These are phyloP conservation scores for Ephemerocybe angulata DNA, from an alignment of 768 basidiomycete genomes.

Conservation along the genomic window DNA sequence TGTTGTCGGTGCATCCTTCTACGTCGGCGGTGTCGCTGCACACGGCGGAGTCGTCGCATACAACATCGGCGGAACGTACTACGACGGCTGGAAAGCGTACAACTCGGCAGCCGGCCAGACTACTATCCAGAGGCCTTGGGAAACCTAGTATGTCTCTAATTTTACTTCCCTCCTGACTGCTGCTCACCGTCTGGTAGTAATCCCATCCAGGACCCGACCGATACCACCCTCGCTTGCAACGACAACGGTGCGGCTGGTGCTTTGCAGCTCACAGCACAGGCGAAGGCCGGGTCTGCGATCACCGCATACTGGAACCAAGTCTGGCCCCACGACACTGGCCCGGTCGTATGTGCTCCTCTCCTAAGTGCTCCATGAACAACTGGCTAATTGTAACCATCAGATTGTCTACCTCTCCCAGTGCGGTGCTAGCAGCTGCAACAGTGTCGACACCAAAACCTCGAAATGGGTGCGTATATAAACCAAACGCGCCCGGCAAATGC, in stretches of 20 bases:
- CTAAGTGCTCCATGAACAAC: background rate
- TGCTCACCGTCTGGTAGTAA: slow-evolving; percentile 25
- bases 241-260: slow-evolving; percentile 40
- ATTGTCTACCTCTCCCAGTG: slow-evolving; percentile 45
- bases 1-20: slow-evolving; percentile 18
- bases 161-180: background rate
- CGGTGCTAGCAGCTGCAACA: slow-evolving; percentile 39
- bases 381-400: slow-evolving; percentile 18
- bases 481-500: too few species aligned
- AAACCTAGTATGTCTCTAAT: slow-evolving; percentile 33
- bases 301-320: slow-evolving; percentile 44
- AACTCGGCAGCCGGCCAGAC: slow-evolving; percentile 40
- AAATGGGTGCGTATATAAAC: slow-evolving; percentile 46
- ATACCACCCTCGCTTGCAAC: slow-evolving; percentile 41
- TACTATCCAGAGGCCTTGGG: slow-evolving; percentile 41
- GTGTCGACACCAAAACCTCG: slow-evolving; percentile 33
- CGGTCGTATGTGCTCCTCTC: slow-evolving; percentile 30
- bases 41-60: slow-evolving; percentile 46
- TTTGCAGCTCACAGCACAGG: slow-evolving; percentile 39
- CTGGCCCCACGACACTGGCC: slow-evolving; percentile 44
- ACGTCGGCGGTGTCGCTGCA: slow-evolving; percentile 29
- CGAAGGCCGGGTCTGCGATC: slow-evolving; percentile 40
- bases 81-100: slow-evolving; percentile 42
- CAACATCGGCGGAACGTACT: slow-evolving; percentile 34
- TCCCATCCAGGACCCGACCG: slow-evolving; percentile 37